phyloP scores from a whole-genome alignment of 371 early-diverging fungal species.

The Lichtheimia ornata region DNA sequence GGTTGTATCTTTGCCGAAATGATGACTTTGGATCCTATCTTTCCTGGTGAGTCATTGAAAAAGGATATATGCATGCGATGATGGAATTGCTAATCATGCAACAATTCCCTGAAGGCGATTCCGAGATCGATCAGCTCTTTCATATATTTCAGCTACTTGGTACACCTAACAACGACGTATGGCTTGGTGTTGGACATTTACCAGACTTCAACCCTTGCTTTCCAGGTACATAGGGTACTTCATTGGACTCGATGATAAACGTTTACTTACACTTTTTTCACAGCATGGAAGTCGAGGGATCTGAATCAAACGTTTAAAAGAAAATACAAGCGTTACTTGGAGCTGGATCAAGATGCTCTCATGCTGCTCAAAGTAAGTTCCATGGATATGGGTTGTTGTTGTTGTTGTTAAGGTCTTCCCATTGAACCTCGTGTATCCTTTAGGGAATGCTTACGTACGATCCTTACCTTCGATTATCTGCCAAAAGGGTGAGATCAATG shows the following conservation, averaged over 20 bases:
- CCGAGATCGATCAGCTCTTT: conserved; percentile 96
- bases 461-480: conserved; percentile 12
- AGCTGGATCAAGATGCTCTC: conserved; percentile 13
- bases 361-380: conserved; percentile 4
- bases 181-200: conserved; percentile 83
- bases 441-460: conserved; percentile 12
- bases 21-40: conserved; percentile 81
- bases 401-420: no score
- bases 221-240: conserved; percentile 15
- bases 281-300: conserved; percentile 19
- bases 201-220: conserved; percentile 84
- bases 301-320: conserved; percentile 1
- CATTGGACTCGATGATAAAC: not conserved
- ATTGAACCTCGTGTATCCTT: not conserved
- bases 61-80: no score
- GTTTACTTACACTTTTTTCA: not conserved
- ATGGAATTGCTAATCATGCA: not conserved
- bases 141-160: conserved; percentile 92
- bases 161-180: conserved; percentile 84
- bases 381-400: no score
- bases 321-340: conserved; percentile 6
- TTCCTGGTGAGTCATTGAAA: conserved; percentile 57
- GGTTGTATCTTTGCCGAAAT: conserved; percentile 94
- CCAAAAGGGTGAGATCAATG: conserved; percentile 9
- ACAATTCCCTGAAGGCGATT: conserved; percentile 63